These are phyloP conservation scores for Tanacetum coccineum DNA, from an alignment of 129 eudicot genomes.

Conservation along the genomic window DNA sequence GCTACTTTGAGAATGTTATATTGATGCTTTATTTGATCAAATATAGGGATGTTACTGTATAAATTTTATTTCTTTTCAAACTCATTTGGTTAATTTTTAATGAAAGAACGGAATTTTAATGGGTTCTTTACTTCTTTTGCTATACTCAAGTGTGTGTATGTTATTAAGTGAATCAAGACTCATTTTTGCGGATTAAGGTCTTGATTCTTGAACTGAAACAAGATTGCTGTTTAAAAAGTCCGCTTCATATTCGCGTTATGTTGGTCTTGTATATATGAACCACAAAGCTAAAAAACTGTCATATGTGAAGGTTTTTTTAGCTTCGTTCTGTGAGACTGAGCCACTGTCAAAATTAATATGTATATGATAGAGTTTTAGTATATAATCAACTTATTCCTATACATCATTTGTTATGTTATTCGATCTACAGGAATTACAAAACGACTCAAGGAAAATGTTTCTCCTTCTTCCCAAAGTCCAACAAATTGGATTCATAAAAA, in stretches of 20 bases:
- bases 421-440: conserved; percentile 40
- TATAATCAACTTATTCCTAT: neutral
- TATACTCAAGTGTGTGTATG: neutral
- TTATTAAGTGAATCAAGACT: neutral
- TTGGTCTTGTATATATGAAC: neutral
- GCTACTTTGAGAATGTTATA: neutral
- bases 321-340: no score
- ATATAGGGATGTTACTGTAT: neutral
- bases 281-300: no score
- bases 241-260: neutral
- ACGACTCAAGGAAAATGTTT: conserved; percentile 35
- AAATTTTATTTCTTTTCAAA: neutral
- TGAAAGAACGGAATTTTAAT: conserved; percentile 4
- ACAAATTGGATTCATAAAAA: conserved; percentile 16
- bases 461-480: conserved; percentile 15
- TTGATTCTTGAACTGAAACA: neutral
- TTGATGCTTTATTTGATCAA: neutral
- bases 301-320: no score
- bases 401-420: neutral
- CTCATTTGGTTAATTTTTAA: conserved; percentile 2
- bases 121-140: neutral
- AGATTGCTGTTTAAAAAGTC: neutral
- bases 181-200: conserved; percentile 10
- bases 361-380: no score
- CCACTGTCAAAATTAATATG: neutral